Base-by-base conservation (phyloP, 2,329 filamentous ascomycete genomes). In the Capronia coronata region DNA sequence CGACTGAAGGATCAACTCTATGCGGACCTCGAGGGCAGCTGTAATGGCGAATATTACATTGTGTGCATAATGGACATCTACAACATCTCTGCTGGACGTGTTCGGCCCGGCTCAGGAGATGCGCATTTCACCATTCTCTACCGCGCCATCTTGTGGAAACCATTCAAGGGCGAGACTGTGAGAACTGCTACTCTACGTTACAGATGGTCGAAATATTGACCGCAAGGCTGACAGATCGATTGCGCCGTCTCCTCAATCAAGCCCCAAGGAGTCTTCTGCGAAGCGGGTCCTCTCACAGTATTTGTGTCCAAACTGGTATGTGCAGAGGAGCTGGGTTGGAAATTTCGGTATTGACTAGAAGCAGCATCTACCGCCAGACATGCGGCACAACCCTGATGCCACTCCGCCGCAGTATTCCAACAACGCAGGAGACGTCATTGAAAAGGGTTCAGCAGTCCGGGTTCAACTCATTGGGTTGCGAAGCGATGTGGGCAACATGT, bases 31-130 rank as follows among this genome's bases (percentile, higher is more conserved):
- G 93, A 98, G 71, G 93, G 93, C 19, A 91, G 87, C 35, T 96
- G 90, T 69, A 93, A 89, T 2, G 93, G 93, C 51, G 88, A 87
- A 67, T 96, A 94, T 75, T 97, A 93, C 70, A 94, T 98, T 65
- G 93, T 98, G 62, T 93, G 89, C 65, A 94, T 98, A 63, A 91
- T 98, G 81, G 90, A 96, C 68, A 87, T 90, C 42, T 90, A 94
- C 63, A 87, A 96, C 61, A 91, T 97, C 63, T 94, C 88, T 13
- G 89, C 95, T 64, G 90, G 90, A 10, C 84, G 88, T 61, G 91
- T 98, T 55, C 79, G 96, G 49, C 91, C 93, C 2, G 87, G 91
- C 7, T 94, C 86, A 55, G 93, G 90, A 8, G 78, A 94, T 59
- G 91, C 93, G 16, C 88, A 96, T 69, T 98, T 96, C 66, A 94